Evolutionary conservation across 2,329 filamentous ascomycete genomes (phyloP).

Genomic region (Aspergillus udagawae): DNA sequence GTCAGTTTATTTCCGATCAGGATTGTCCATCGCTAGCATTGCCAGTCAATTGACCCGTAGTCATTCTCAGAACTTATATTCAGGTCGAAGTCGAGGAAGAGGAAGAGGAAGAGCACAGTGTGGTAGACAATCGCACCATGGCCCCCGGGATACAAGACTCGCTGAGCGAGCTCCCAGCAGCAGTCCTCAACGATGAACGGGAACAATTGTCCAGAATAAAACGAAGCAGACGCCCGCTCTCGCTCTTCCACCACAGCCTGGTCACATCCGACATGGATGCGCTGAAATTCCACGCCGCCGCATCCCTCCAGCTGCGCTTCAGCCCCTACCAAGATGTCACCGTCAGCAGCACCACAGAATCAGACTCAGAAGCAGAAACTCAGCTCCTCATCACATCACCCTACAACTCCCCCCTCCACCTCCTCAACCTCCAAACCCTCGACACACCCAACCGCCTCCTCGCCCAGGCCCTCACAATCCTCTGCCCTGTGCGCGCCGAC

Average conservation of each 20-base stretch:
- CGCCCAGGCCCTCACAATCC: conserved; percentile 63
- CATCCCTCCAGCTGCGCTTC: conserved; percentile 28
- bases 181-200: not conserved
- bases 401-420: conserved; percentile 66
- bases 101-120: not conserved
- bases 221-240: not conserved
- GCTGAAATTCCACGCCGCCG: conserved; percentile 32
- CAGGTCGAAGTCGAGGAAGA: not conserved
- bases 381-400: conserved; percentile 64
- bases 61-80: not conserved
- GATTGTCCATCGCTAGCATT: not conserved
- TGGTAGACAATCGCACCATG: not conserved
- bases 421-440: conserved; percentile 67
- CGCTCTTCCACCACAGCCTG: conserved; percentile 28
- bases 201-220: not conserved
- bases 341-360: not conserved
- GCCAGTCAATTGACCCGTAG: not conserved
- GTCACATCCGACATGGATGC: conserved; percentile 31
- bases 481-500: conserved; percentile 61
- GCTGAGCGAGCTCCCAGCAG: not conserved
- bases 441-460: conserved; percentile 64
- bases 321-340: conserved; percentile 6
- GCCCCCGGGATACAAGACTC: not conserved
- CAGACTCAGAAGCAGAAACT: conserved; percentile 9
- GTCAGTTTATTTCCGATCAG: not conserved